phyloP scores from a whole-genome alignment of 345 rosid genomes.

The Ricinus communis region DNA sequence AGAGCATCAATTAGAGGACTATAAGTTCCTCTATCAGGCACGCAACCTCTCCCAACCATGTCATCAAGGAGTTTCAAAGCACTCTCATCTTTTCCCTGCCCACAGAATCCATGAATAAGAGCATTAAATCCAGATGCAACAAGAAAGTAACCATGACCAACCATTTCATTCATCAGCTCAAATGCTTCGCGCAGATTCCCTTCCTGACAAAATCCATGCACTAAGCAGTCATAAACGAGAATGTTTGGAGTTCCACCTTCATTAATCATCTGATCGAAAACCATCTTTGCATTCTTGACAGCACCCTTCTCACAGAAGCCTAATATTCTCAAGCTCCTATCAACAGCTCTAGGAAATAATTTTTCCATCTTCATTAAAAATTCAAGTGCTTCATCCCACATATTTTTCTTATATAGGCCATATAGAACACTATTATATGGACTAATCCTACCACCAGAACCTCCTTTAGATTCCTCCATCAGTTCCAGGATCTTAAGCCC shows the following conservation, averaged over 20 bases:
- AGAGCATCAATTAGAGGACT: slow-evolving; percentile 42
- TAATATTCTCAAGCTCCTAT: slow-evolving; percentile 57
- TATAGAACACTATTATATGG: slow-evolving; percentile 67
- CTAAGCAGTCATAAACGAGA: slow-evolving; percentile 56
- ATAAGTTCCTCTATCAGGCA: slow-evolving; percentile 48
- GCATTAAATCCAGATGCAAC: slow-evolving; percentile 52
- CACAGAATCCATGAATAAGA: slow-evolving; percentile 54
- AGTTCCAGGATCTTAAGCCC: slow-evolving; percentile 69
- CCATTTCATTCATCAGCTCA: slow-evolving; percentile 62
- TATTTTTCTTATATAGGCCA: slow-evolving; percentile 60
- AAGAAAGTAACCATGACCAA: slow-evolving; percentile 43
- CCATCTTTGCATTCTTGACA: slow-evolving; percentile 46
- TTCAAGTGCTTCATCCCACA: slow-evolving; percentile 58
- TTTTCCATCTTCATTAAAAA: slow-evolving; percentile 60
- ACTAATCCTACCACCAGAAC: slow-evolving; percentile 37
- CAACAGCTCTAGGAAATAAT: slow-evolving; percentile 66
- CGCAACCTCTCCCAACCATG: slow-evolving; percentile 56
- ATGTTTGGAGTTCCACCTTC: slow-evolving; percentile 55
- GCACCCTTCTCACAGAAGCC: slow-evolving; percentile 48
- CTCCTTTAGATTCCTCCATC: slow-evolving; percentile 58
- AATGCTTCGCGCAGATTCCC: slow-evolving; percentile 45
- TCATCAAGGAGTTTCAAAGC: slow-evolving; percentile 64
- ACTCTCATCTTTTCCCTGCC: slow-evolving; percentile 49
- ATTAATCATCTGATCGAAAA: slow-evolving; percentile 48
- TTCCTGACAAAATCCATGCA: slow-evolving; percentile 51